phyloP scores from a whole-genome alignment of 2,329 filamentous ascomycete genomes.

The Plenodomus lindquistii region DNA sequence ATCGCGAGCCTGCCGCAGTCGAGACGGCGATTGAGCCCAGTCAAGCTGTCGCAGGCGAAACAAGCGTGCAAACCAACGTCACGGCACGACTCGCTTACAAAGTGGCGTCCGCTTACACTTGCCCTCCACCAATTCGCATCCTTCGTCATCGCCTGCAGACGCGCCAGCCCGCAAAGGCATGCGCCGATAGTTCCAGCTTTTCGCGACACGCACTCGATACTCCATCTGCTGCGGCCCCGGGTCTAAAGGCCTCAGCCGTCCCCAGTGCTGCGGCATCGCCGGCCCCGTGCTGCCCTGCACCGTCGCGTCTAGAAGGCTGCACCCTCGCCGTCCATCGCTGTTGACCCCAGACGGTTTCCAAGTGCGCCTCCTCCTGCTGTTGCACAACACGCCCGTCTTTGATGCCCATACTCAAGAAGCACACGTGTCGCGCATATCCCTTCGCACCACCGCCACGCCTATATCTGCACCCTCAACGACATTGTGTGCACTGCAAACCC shows the following conservation, averaged over 20 bases:
- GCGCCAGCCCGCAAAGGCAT: slow-evolving; percentile 17
- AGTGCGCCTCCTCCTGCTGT: neutral
- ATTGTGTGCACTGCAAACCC: slow-evolving; percentile 4
- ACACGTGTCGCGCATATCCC: neutral
- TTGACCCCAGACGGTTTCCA: neutral
- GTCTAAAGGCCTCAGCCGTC: neutral
- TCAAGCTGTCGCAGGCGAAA: too few species aligned
- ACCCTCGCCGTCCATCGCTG: neutral
- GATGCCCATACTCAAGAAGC: neutral
- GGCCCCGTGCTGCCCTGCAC: neutral
- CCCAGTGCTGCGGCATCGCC: neutral
- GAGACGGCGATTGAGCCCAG: too few species aligned
- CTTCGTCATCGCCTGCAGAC: slow-evolving; percentile 17
- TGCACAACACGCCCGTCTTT: neutral
- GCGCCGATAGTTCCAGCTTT: slow-evolving; percentile 17
- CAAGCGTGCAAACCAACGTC: too few species aligned
- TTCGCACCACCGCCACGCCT: neutral
- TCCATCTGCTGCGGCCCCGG: slow-evolving; percentile 1
- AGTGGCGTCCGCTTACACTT: slow-evolving; percentile 15
- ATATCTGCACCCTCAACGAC: slow-evolving; percentile 4
- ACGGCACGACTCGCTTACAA: slow-evolving; percentile 7
- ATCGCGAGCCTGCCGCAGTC: neutral
- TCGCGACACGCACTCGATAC: slow-evolving; percentile 6
- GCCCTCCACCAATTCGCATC: slow-evolving; percentile 12
- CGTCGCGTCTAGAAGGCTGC: neutral